These are phyloP conservation scores for Kodamaea kaohsiungensis DNA, from an alignment of 805 yeast genomes.

Conservation along the genomic window DNA sequence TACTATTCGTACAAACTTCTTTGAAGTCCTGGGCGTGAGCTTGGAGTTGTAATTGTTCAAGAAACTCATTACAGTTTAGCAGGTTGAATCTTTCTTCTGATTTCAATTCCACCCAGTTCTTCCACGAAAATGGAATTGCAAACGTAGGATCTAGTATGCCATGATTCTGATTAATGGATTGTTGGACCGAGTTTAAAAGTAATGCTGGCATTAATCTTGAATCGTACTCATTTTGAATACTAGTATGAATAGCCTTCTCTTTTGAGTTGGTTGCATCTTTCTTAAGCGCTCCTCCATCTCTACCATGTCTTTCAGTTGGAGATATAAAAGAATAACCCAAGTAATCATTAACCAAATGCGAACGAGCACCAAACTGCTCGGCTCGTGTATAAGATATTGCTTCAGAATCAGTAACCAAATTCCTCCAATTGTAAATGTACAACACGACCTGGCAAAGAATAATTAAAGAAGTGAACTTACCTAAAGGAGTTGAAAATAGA, in stretches of 20 bases:
- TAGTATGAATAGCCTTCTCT: neutral
- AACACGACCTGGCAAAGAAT: neutral
- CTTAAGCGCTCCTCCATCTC: neutral
- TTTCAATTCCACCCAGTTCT: slow-evolving; percentile 19
- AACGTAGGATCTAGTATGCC: slow-evolving; percentile 21
- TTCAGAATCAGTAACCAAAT: neutral
- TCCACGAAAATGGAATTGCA: slow-evolving; percentile 34
- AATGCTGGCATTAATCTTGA: slow-evolving; percentile 33
- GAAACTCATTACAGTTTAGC: neutral
- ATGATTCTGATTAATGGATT: slow-evolving; percentile 9
- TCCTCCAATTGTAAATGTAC: neutral
- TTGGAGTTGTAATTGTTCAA: neutral
- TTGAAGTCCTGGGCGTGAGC: neutral
- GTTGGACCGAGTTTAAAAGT: slow-evolving; percentile 15
- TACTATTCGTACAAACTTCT: neutral
- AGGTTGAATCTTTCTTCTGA: neutral
- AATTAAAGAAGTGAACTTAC: neutral
- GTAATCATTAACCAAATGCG: neutral
- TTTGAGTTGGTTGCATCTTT: neutral
- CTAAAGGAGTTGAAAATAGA: neutral
- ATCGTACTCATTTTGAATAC: slow-evolving; percentile 16
- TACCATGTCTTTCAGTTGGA: neutral
- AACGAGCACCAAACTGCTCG: neutral
- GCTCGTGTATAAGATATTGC: neutral
- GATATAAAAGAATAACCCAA: neutral